Base-by-base conservation (phyloP, 192 early-diverging fungal genomes). In the Gaertneriomyces semiglobifer region DNA sequence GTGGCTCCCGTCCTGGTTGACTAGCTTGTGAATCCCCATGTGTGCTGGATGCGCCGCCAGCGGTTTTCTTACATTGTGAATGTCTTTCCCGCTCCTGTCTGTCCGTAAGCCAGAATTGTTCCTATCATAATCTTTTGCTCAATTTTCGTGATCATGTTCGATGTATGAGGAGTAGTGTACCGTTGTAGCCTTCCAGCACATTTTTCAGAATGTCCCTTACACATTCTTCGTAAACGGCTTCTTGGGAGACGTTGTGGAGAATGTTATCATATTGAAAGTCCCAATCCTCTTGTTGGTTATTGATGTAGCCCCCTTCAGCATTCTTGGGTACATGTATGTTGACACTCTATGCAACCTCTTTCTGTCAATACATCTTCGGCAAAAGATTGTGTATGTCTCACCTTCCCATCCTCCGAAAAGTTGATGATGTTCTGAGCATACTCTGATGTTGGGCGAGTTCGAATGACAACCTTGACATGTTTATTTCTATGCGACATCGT, bases 231-330 rank as follows among this genome's bases (percentile, higher is more conserved):
- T 82, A 87, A 11, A 87, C 74, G 12, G 75, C 69, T 50, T 87
- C 85, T 54, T 87, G 84, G 4, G 77, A 78, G 19, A 77, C 77
- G 70, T 86, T 87, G 69, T 87, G 85, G 41, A 86, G 53, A 18
- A 86, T 72, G 39, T 68, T 80, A 70, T 87, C 84, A 56, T 86
- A 86, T 43, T 68, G 68, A 60, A 87, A 87, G 56, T 84, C 81
- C 85, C 85, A 87, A 53, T 87, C 70, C 58, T 86, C 82, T 50
- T 84, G 81, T 63, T 87, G 83, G 60, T 87, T 87, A 63, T 87
- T 87, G 73, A 87, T 87, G 70, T 71, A 86, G 5, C 85, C 85
- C 18, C 80, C 76, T 45, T 87, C 85, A 4, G 42, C 69, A 25
- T 75, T 73, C 61, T 86, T 87, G 16, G 83, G 83, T 45, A 86